A percentile compares a stretch with the other conserved stretches of the same genome.
Evolutionary conservation across 768 basidiomycete genomes (phyloP).

Genomic region (Floccularia luteovirens): DNA sequence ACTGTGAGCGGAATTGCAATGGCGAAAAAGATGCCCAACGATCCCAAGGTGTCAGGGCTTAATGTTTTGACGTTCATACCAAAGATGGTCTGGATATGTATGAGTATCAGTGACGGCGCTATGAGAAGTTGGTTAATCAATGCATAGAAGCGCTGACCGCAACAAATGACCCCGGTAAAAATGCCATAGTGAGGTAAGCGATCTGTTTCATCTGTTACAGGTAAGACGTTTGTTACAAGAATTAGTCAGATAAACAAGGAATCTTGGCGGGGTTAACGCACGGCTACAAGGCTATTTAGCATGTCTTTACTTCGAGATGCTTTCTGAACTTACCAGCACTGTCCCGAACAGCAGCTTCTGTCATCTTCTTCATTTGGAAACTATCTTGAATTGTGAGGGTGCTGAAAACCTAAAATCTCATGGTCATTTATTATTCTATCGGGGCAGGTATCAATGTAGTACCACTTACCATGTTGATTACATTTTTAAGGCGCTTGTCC

Average conservation of each 20-base stretch:
- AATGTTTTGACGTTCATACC: slow-evolving; percentile 53
- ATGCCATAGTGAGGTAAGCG: slow-evolving; percentile 55
- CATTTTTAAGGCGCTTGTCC: no score
- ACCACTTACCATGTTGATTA: no score
- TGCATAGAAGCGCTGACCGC: slow-evolving; percentile 23
- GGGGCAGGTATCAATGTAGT: no score
- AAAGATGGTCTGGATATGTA: slow-evolving; percentile 34
- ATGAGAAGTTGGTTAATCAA: background rate
- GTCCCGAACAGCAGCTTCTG: slow-evolving; percentile 41
- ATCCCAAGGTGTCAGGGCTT: slow-evolving; percentile 21
- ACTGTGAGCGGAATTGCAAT: slow-evolving; percentile 31
- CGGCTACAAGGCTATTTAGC: background rate
- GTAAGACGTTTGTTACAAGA: background rate
- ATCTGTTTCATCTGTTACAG: slow-evolving; percentile 42
- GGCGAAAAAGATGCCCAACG: slow-evolving; percentile 29
- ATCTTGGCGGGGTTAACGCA: slow-evolving; percentile 3
- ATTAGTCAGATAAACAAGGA: background rate
- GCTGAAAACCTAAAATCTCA: slow-evolving; percentile 58
- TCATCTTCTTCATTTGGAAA: slow-evolving; percentile 41
- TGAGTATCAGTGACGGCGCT: background rate
- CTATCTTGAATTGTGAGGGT: slow-evolving; percentile 53
- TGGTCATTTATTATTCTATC: no score
- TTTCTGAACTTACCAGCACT: slow-evolving; percentile 31
- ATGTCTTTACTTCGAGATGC: slow-evolving; percentile 8
- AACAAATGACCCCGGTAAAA: slow-evolving; percentile 48